Percentiles rank a stretch among this genome's conserved stretches.
These are phyloP conservation scores for Picea abies DNA, from an alignment of 83 land plant species.

Conservation along the genomic window DNA sequence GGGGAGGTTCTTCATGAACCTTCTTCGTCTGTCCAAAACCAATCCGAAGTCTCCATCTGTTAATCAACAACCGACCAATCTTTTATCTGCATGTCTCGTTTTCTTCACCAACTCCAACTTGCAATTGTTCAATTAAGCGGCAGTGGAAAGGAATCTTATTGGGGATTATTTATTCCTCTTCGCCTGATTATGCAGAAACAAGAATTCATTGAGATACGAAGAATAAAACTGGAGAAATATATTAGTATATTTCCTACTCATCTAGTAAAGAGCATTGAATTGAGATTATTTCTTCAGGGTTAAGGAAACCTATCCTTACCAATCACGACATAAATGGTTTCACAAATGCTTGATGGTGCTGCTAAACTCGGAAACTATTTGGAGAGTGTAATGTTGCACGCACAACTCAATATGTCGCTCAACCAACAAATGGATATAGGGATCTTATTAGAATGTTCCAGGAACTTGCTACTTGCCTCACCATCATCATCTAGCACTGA, in stretches of 20 bases:
- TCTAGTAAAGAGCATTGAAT: constrained; percentile 80
- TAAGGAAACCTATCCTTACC: constrained; percentile 73
- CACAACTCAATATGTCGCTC: constrained; percentile 68
- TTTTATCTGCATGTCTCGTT: no score
- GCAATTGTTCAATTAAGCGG: no score
- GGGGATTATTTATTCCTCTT: constrained; percentile 88
- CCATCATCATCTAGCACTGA: no score
- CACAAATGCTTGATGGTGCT: constrained; percentile 96
- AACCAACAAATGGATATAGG: constrained; percentile 89
- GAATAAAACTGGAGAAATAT: constrained; percentile 84
- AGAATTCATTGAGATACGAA: constrained; percentile 90
- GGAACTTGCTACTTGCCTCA: constrained; percentile 37
- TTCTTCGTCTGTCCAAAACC: no score
- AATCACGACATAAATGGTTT: constrained; percentile 72
- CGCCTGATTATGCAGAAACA: constrained; percentile 97
- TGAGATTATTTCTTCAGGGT: constrained; percentile 68
- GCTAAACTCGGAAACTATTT: constrained; percentile 85
- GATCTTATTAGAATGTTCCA: constrained; percentile 86
- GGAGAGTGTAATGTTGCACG: constrained; percentile 47
- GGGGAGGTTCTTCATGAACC: no score
- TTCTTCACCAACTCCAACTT: no score
- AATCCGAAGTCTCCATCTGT: no score
- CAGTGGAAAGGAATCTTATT: constrained; percentile 27
- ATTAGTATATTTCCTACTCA: constrained; percentile 72
- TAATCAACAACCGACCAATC: no score